Evolutionary conservation across 78 protist genomes (phyloP).

Genomic region (Anaeramoeba flamelloides): DNA sequence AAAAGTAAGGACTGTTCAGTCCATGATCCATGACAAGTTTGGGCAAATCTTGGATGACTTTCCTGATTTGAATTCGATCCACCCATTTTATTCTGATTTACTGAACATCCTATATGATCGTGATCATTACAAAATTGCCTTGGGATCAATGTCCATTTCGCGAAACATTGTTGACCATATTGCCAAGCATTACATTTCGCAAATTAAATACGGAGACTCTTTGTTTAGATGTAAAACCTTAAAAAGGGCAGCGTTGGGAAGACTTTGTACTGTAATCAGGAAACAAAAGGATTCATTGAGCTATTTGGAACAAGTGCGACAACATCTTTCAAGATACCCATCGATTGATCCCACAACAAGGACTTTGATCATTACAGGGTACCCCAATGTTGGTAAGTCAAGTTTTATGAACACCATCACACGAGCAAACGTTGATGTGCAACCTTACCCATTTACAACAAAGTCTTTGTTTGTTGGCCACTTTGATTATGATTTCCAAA

Average conservation of each 20-base stretch:
- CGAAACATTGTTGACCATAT: conserved; percentile 56
- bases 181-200: conserved; percentile 76
- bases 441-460: conserved; percentile 98
- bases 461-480: conserved; percentile 97
- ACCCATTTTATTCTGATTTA: conserved; percentile 96
- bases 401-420: conserved; percentile 88
- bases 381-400: conserved; percentile 97
- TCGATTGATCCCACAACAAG: conserved; percentile 93
- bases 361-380: conserved; percentile 83
- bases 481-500: conserved; percentile 67
- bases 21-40: conserved; percentile 67
- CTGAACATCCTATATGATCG: conserved; percentile 93
- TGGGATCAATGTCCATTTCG: conserved; percentile 79
- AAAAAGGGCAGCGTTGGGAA: conserved; percentile 97
- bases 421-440: conserved; percentile 97
- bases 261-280: conserved; percentile 25
- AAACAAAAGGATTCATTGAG: conserved; percentile 49
- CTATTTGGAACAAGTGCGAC: conserved; percentile 96
- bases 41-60: conserved; percentile 75
- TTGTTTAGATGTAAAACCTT: conserved; percentile 93
- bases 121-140: conserved; percentile 97
- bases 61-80: conserved; percentile 94
- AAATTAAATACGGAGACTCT: conserved; percentile 95
- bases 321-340: conserved; percentile 94
- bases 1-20: conserved; percentile 82